A percentile compares a stretch with the other conserved stretches of the same genome.
These are phyloP conservation scores for Marasmius oreades DNA, from an alignment of 1,284 basidiomycete species.

Conservation along the genomic window DNA sequence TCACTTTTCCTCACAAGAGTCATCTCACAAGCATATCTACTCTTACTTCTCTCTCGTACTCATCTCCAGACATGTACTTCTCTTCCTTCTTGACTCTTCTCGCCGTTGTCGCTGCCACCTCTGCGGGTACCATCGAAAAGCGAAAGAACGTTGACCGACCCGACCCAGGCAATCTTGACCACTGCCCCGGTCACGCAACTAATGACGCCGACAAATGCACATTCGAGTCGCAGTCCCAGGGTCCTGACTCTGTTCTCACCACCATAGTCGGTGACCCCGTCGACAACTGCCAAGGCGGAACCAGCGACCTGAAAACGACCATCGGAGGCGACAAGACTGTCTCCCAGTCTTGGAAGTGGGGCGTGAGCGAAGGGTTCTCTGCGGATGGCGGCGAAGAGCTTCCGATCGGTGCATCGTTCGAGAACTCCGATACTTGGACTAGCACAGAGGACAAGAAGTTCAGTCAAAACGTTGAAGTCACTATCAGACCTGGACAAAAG, in stretches of 20 bases:
- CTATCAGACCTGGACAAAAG: constrained; percentile 3
- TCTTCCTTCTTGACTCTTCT: too few species aligned
- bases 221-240: not conserved
- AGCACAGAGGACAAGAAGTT: constrained; percentile 2
- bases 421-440: not conserved
- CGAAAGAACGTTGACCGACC: constrained; percentile 3
- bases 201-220: constrained; percentile 3
- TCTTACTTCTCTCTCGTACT: not conserved
- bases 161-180: not conserved
- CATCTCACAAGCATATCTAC: not conserved
- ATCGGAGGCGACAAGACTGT: not conserved
- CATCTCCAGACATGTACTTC: not conserved
- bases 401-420: too few species aligned
- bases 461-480: constrained; percentile 1
- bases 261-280: not conserved
- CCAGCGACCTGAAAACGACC: not conserved
- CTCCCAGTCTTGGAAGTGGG: constrained; percentile 4
- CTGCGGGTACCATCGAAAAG: constrained; percentile 1
- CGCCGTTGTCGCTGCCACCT: not conserved
- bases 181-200: not conserved
- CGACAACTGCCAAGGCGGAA: constrained; percentile 4
- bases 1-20: not conserved
- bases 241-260: not conserved
- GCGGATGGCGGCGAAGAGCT: too few species aligned
- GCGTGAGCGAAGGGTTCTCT: not conserved